A percentile compares a stretch with the other conserved stretches of the same genome.
phyloP scores from a whole-genome alignment of 768 basidiomycete genomes.

The Pleurotus salmoneostramineus region DNA sequence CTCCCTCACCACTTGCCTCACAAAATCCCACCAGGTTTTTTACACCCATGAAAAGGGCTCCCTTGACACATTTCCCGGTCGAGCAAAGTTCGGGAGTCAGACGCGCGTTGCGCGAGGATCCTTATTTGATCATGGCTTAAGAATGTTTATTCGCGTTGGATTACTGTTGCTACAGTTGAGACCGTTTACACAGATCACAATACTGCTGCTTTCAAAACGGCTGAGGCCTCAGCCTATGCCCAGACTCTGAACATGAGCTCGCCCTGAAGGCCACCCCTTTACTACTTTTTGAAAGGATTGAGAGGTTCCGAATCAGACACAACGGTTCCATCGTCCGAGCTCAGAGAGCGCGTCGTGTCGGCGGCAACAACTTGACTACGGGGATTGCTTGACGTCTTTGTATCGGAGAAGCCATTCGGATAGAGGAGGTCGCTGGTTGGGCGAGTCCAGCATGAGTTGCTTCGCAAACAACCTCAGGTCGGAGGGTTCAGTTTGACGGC shows the following conservation, averaged over 20 bases:
- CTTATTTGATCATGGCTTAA: no score
- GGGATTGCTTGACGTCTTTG: not conserved
- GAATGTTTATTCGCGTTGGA: no score
- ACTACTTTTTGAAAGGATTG: no score
- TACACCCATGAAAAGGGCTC: not conserved
- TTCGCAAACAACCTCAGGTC: not conserved
- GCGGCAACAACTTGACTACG: not conserved
- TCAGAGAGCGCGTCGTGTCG: not conserved
- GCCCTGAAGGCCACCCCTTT: no score
- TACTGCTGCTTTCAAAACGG: no score
- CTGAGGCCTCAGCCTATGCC: no score
- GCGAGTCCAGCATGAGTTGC: constrained; percentile 2
- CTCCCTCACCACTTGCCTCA: not conserved
- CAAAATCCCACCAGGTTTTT: not conserved
- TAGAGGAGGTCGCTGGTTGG: constrained; percentile 3
- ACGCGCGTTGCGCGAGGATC: no score
- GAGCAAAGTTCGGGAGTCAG: not conserved
- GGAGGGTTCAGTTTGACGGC: not conserved
- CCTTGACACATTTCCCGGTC: not conserved
- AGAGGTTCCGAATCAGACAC: no score
- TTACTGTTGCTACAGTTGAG: no score
- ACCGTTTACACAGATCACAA: no score
- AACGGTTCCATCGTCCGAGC: not conserved
- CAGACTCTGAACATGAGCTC: no score
- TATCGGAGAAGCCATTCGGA: not conserved